Conservation (phyloP, 2,329 filamentous ascomycete species). For the Paracoccidioides brasiliensis region DNA sequence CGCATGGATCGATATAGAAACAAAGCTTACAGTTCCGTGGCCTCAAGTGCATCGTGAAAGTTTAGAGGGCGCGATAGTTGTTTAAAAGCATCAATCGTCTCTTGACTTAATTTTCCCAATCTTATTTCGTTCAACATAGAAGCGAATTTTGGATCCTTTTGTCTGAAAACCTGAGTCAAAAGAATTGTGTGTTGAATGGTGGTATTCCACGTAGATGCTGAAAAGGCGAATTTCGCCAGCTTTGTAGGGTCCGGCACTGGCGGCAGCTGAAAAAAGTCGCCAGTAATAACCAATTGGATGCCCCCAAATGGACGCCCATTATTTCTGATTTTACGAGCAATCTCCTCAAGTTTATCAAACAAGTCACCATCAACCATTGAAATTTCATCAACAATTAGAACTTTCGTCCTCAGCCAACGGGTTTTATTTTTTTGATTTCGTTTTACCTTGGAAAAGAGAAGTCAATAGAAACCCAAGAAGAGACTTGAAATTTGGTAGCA, state of each 20-base stretch:
- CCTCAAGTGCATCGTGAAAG: constrained; percentile 61
- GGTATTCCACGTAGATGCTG: constrained; percentile 81
- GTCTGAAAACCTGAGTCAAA: constrained; percentile 88
- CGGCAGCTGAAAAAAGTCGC: constrained; percentile 94
- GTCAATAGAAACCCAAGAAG: not conserved
- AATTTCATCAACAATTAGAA: constrained; percentile 84
- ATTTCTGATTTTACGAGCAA: constrained; percentile 74
- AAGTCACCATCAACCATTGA: constrained; percentile 98
- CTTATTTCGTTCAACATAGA: constrained; percentile 97
- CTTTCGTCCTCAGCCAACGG: constrained; percentile 78
- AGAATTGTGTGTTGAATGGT: constrained; percentile 93
- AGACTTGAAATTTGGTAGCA: constrained; percentile 9
- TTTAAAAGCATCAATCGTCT: constrained; percentile 65
- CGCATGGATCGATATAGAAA: not conserved
- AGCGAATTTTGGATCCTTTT: constrained; percentile 81
- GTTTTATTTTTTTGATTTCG: constrained; percentile 76
- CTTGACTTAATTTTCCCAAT: constrained; percentile 63
- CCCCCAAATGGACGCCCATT: constrained; percentile 90
- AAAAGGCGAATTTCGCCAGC: constrained; percentile 79
- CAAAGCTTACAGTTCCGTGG: constrained; percentile 61
- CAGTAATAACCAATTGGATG: constrained; percentile 89
- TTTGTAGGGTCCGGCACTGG: constrained; percentile 72
- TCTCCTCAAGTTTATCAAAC: constrained; percentile 87
- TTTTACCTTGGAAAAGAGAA: constrained; percentile 43
- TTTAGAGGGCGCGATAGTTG: constrained; percentile 56